Conservation (phyloP, 2,329 filamentous ascomycete species). For the Aureobasidium sp. region DNA sequence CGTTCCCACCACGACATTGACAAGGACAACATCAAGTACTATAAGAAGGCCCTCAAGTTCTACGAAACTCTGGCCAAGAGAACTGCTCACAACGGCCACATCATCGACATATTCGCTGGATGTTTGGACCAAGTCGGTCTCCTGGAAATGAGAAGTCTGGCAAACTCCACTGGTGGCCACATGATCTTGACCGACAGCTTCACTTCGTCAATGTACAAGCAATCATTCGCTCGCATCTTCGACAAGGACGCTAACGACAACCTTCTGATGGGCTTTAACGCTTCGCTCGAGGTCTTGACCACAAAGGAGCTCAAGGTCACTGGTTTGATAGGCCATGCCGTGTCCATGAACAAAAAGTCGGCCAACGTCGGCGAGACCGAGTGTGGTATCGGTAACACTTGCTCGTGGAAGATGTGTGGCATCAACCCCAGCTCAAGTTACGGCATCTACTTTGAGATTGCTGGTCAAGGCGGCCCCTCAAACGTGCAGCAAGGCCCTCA, state of each 20-base stretch:
- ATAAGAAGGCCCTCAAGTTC: slow-evolving; percentile 98
- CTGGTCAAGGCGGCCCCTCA: slow-evolving; percentile 79
- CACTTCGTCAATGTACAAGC: slow-evolving; percentile 98
- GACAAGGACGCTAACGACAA: slow-evolving; percentile 96
- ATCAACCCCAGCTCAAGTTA: slow-evolving; percentile 93
- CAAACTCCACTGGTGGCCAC: slow-evolving; percentile 93
- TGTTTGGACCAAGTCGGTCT: slow-evolving; percentile 96
- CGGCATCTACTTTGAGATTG: slow-evolving; percentile 96
- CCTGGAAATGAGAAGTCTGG: slow-evolving; percentile 94
- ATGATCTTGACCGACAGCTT: slow-evolving; percentile 99
- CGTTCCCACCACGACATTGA: slow-evolving; percentile 98
- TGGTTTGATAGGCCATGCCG: slow-evolving; percentile 89
- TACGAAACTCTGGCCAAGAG: slow-evolving; percentile 93
- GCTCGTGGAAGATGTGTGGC: slow-evolving; percentile 99
- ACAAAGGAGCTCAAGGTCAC: slow-evolving; percentile 99
- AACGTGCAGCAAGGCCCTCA: slow-evolving; percentile 81
- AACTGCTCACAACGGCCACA: slow-evolving; percentile 91
- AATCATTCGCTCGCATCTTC: slow-evolving; percentile 94
- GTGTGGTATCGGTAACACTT: slow-evolving; percentile 96
- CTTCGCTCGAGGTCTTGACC: slow-evolving; percentile 87
- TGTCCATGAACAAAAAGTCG: slow-evolving; percentile 97
- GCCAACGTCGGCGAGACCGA: slow-evolving; percentile 95
- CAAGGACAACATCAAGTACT: slow-evolving; percentile 97
- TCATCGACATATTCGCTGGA: slow-evolving; percentile 95
- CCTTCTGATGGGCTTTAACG: slow-evolving; percentile 96